Conservation (phyloP, 495 filamentous ascomycete species). For the Talaromyces ruber region DNA sequence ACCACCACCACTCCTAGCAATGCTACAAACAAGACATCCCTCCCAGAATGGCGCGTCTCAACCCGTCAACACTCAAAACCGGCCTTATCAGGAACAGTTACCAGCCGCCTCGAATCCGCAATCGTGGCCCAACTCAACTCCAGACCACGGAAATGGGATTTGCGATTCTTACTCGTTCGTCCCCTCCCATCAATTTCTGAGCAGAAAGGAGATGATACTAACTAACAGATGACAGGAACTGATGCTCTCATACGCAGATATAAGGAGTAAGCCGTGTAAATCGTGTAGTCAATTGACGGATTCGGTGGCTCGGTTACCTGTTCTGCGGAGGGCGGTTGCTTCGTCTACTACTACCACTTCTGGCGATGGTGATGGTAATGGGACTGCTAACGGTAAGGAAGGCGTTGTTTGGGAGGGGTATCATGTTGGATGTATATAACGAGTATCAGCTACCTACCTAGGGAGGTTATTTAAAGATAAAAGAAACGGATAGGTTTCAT, state of each 20-base stretch:
- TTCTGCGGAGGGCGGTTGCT: constrained; percentile 18
- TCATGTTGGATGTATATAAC: constrained; percentile 15
- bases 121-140: constrained; percentile 27
- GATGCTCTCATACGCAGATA: constrained; percentile 31
- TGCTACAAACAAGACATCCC: not conserved
- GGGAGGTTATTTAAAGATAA: too few species aligned
- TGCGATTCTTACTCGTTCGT: constrained; percentile 33
- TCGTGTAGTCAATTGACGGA: constrained; percentile 32
- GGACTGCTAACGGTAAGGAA: not conserved
- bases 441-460: too few species aligned
- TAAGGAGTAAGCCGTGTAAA: constrained; percentile 29
- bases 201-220: not conserved
- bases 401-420: constrained; percentile 16
- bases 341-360: constrained; percentile 4
- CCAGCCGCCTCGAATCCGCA: constrained; percentile 25
- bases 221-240: constrained; percentile 20
- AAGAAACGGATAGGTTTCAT: too few species aligned
- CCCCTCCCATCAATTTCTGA: not conserved
- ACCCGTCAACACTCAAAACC: constrained; percentile 12
- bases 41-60: constrained; percentile 28
- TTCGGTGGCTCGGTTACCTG: constrained; percentile 27
- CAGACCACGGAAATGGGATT: constrained; percentile 33
- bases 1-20: not conserved
- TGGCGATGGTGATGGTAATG: constrained; percentile 8
- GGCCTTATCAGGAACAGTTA: not conserved